These are phyloP conservation scores for Saccharomycopsis sp. DNA, from an alignment of 805 yeast species.

Conservation along the genomic window DNA sequence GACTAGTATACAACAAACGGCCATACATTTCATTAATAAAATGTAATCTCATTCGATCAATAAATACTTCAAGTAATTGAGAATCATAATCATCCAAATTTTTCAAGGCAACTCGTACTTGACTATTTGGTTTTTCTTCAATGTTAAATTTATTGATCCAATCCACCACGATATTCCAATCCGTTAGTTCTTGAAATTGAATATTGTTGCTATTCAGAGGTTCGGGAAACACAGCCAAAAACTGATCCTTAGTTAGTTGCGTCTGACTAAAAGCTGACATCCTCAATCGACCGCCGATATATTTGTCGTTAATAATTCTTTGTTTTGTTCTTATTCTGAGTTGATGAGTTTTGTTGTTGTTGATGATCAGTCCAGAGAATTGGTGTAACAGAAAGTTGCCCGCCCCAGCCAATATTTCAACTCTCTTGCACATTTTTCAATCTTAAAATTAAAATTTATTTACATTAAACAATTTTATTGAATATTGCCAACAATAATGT, in stretches of 20 bases:
- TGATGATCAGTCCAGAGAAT: too few species aligned
- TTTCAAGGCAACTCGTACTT: constrained; percentile 4
- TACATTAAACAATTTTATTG: too few species aligned
- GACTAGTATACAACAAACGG: background rate
- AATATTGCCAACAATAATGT: constrained; percentile 11
- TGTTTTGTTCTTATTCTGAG: too few species aligned
- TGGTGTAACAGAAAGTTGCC: too few species aligned
- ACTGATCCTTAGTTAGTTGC: background rate
- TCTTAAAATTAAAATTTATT: too few species aligned
- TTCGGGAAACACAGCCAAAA: background rate
- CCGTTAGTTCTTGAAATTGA: background rate
- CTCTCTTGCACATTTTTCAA: too few species aligned
- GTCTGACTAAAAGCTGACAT: too few species aligned
- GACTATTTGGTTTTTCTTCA: background rate
- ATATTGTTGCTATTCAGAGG: background rate
- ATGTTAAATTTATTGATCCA: constrained; percentile 4
- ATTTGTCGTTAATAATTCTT: too few species aligned
- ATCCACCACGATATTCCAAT: constrained; percentile 2
- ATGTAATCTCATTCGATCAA: background rate
- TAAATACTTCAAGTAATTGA: background rate
- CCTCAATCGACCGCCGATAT: too few species aligned
- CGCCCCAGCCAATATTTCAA: too few species aligned
- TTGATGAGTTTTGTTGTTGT: too few species aligned
- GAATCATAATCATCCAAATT: constrained; percentile 1
- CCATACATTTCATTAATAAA: background rate